Percentiles rank a stretch among this genome's conserved stretches.
Evolutionary conservation across 805 yeast genomes (phyloP).

Genomic region (Barnettozyma botsteinii): DNA sequence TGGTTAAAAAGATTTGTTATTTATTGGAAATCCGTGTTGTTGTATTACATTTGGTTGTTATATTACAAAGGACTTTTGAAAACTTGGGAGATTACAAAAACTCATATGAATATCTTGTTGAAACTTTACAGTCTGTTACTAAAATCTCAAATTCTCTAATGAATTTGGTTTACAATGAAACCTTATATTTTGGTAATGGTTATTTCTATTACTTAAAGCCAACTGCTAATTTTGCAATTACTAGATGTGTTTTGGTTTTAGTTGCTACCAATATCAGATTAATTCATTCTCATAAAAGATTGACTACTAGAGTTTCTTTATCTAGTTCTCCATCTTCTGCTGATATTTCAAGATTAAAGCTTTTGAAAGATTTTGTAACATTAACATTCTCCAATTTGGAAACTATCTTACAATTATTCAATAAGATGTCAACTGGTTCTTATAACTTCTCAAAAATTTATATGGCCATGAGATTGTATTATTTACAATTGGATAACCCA

Average conservation of each 20-base stretch:
- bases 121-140: constrained; percentile 24
- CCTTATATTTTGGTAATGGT: constrained; percentile 36
- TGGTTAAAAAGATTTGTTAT: constrained; percentile 22
- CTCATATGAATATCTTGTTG: constrained; percentile 32
- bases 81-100: constrained; percentile 22
- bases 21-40: constrained; percentile 26
- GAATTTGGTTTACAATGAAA: constrained; percentile 29
- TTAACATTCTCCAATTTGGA: constrained; percentile 9
- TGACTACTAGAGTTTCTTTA: not conserved
- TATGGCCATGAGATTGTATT: constrained; percentile 14
- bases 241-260: constrained; percentile 12
- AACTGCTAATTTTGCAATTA: constrained; percentile 10
- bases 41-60: constrained; percentile 30
- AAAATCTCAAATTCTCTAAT: constrained; percentile 31
- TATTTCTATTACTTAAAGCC: constrained; percentile 41
- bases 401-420: constrained; percentile 14
- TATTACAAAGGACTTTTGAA: constrained; percentile 38
- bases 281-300: constrained; percentile 16
- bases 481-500: constrained; percentile 15
- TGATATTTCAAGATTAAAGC: constrained; percentile 6
- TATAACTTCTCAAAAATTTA: constrained; percentile 18
- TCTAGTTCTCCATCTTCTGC: constrained; percentile 1
- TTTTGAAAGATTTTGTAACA: constrained; percentile 12
- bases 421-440: constrained; percentile 10
- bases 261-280: constrained; percentile 11